Evolutionary conservation across 352 stramenopile species (phyloP).

Genomic region (Globisporangium lucens): DNA sequence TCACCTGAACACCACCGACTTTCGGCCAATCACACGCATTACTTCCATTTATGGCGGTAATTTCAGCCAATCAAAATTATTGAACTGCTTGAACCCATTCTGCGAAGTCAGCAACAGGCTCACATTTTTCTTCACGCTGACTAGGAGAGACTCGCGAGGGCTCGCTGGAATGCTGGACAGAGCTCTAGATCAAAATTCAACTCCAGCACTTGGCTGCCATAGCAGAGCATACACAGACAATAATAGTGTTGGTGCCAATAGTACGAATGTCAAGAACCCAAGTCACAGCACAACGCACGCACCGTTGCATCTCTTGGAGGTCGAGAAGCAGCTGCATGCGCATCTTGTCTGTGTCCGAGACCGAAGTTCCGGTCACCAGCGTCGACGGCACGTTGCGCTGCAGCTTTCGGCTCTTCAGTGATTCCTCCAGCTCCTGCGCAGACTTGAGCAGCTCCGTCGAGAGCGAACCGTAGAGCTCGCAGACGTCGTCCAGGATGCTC

Average conservation of each 20-base stretch:
- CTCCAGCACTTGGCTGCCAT: slow-evolving; percentile 41
- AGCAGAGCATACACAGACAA: neutral
- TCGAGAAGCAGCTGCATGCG: slow-evolving; percentile 74
- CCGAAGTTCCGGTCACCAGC: slow-evolving; percentile 16
- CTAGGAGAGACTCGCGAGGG: slow-evolving; percentile 18
- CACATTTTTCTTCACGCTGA: neutral
- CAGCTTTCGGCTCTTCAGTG: slow-evolving; percentile 84
- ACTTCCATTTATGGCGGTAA: neutral
- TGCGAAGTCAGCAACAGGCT: neutral
- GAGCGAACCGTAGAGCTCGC: slow-evolving; percentile 53
- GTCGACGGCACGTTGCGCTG: slow-evolving; percentile 45
- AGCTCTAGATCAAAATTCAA: slow-evolving; percentile 44
- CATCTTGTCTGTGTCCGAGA: slow-evolving; percentile 88
- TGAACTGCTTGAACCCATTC: neutral
- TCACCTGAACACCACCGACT: slow-evolving; percentile 17
- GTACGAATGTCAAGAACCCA: neutral
- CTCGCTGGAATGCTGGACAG: slow-evolving; percentile 28
- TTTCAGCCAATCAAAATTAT: slow-evolving; percentile 21
- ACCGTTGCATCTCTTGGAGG: slow-evolving; percentile 71
- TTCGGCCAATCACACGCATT: slow-evolving; percentile 39
- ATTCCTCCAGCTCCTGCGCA: slow-evolving; percentile 78
- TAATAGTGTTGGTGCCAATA: slow-evolving; percentile 5
- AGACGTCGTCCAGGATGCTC: slow-evolving; percentile 56
- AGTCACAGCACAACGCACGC: slow-evolving; percentile 24
- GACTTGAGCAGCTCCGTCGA: slow-evolving; percentile 77